These are phyloP conservation scores for Allomyces javanicus DNA, from an alignment of 192 early-diverging fungal genomes.

Conservation along the genomic window DNA sequence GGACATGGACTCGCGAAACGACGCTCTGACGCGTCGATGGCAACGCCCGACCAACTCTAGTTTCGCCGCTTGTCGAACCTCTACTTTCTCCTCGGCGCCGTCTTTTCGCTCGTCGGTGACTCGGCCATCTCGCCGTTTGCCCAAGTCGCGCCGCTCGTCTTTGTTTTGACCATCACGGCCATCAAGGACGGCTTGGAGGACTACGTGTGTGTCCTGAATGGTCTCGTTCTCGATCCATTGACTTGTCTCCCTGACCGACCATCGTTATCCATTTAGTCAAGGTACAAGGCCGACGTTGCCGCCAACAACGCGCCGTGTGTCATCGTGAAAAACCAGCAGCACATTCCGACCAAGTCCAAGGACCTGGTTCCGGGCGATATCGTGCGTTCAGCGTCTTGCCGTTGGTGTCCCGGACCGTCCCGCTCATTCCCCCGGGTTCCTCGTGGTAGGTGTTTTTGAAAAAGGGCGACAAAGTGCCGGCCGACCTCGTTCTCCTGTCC, in stretches of 20 bases:
- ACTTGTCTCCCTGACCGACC: slow-evolving; percentile 58
- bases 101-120: slow-evolving; percentile 17
- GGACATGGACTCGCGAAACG: too few species aligned
- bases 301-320: slow-evolving; percentile 13
- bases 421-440: slow-evolving; percentile 10
- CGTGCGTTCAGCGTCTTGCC: not conserved
- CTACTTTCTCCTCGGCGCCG: slow-evolving; percentile 33
- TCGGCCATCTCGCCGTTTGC: slow-evolving; percentile 12
- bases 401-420: slow-evolving; percentile 8
- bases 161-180: slow-evolving; percentile 8
- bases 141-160: slow-evolving; percentile 4
- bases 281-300: slow-evolving; percentile 16
- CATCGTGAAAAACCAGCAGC: slow-evolving; percentile 14
- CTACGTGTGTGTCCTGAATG: not conserved
- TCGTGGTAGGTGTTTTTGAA: slow-evolving; percentile 22
- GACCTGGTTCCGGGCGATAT: slow-evolving; percentile 24
- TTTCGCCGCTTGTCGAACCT: slow-evolving; percentile 38
- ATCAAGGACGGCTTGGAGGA: slow-evolving; percentile 10
- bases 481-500: slow-evolving; percentile 24
- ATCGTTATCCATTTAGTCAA: slow-evolving; percentile 9
- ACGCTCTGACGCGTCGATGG: too few species aligned
- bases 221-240: slow-evolving; percentile 31
- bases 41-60: slow-evolving; percentile 11
- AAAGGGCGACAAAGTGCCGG: slow-evolving; percentile 29
- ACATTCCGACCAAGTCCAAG: slow-evolving; percentile 9